A percentile compares a stretch with the other conserved stretches of the same genome.
Evolutionary conservation across 257 asterid species (phyloP).

Genomic region (Primulina tabacum): DNA sequence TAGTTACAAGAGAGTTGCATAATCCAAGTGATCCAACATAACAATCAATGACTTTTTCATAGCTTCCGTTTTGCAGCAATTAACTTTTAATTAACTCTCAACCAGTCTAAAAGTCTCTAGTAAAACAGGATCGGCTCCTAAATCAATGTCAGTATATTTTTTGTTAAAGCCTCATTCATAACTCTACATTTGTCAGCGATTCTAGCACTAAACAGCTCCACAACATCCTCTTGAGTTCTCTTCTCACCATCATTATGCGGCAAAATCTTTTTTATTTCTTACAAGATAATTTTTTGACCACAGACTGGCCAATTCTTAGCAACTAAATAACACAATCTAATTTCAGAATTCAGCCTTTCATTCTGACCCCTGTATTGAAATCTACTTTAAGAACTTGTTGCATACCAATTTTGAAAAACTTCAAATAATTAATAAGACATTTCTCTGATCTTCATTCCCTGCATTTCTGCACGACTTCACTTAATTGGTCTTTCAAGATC

Average conservation of each 20-base stretch:
- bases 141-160: no score
- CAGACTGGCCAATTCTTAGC: background rate
- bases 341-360: background rate
- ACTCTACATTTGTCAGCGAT: no score
- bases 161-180: no score
- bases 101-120: no score
- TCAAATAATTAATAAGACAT: background rate
- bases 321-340: background rate
- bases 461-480: background rate
- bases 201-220: no score
- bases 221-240: background rate
- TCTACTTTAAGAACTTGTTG: background rate
- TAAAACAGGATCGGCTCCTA: no score
- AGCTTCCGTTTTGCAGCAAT: background rate
- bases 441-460: background rate
- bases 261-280: no score
- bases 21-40: constrained; percentile 16
- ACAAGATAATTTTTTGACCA: background rate
- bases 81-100: background rate
- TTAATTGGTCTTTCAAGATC: background rate
- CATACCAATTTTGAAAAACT: background rate
- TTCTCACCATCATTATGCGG: background rate
- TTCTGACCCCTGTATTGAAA: background rate
- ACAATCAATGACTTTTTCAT: background rate
- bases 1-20: constrained; percentile 1